phyloP scores from a whole-genome alignment of 2,329 filamentous ascomycete genomes.

The Xenoacremonium recifei region DNA sequence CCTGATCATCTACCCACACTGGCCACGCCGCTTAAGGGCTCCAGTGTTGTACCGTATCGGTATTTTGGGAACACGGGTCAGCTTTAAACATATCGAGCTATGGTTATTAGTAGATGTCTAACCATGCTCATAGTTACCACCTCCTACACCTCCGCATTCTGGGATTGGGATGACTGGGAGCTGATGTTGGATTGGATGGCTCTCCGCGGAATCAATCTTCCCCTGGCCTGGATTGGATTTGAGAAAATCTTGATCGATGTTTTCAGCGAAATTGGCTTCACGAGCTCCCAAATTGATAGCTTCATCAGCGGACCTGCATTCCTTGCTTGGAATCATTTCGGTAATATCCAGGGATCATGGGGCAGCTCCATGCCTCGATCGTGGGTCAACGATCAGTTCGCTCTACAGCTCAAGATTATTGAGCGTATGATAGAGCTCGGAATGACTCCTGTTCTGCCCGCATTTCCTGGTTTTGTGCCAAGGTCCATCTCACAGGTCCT shows the following conservation, averaged over 20 bases:
- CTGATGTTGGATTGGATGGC: slow-evolving; percentile 52
- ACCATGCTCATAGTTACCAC: slow-evolving; percentile 40
- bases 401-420: slow-evolving; percentile 47
- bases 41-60: slow-evolving; percentile 17
- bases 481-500: slow-evolving; percentile 36
- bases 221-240: slow-evolving; percentile 50
- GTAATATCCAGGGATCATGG: slow-evolving; percentile 53
- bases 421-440: slow-evolving; percentile 49
- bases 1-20: slow-evolving; percentile 12
- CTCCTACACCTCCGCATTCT: slow-evolving; percentile 50
- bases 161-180: slow-evolving; percentile 54
- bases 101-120: not conserved
- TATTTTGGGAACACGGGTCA: slow-evolving; percentile 51
- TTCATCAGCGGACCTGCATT: slow-evolving; percentile 52
- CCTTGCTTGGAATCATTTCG: slow-evolving; percentile 53
- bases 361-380: slow-evolving; percentile 39
- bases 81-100: not conserved
- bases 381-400: slow-evolving; percentile 48
- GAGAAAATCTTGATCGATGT: slow-evolving; percentile 50
- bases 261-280: slow-evolving; percentile 44
- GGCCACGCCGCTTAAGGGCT: slow-evolving; percentile 7
- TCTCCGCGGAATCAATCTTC: slow-evolving; percentile 49
- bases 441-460: slow-evolving; percentile 50
- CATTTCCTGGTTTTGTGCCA: slow-evolving; percentile 51
- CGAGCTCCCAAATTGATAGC: slow-evolving; percentile 39